phyloP scores from a whole-genome alignment of 306 rosid species.

The Delonix regia region DNA sequence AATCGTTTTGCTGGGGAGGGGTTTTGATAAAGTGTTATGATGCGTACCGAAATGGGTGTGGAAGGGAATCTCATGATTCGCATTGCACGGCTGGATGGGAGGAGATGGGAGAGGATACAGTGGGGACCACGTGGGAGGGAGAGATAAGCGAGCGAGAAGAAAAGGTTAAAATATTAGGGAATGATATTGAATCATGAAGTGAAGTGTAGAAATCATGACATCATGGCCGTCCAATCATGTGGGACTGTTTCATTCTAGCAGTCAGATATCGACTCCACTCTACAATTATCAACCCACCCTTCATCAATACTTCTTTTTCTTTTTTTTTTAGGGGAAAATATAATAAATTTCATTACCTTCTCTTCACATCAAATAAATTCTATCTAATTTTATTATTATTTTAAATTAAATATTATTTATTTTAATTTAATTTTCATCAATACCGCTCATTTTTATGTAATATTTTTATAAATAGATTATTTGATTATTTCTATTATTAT shows the following conservation, averaged over 20 bases:
- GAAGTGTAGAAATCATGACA: constrained; percentile 66
- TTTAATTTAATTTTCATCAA: no score
- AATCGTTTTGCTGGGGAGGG: constrained; percentile 12
- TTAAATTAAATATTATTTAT: no score
- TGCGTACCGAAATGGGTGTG: constrained; percentile 50
- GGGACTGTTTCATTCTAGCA: constrained; percentile 52
- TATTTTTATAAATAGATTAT: no score
- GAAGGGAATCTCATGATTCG: constrained; percentile 76
- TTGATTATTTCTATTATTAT: no score
- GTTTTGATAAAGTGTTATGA: constrained; percentile 48
- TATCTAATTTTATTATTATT: no score
- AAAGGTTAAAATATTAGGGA: constrained; percentile 30
- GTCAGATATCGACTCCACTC: constrained; percentile 12
- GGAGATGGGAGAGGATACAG: constrained; percentile 42
- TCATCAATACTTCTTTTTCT: not conserved
- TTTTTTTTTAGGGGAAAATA: not conserved
- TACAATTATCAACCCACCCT: constrained; percentile 15
- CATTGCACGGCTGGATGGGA: constrained; percentile 70
- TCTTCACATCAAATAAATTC: no score
- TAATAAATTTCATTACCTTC: no score
- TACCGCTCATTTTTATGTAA: no score
- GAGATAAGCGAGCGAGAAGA: not conserved
- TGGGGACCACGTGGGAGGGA: constrained; percentile 52
- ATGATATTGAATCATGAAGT: constrained; percentile 49
- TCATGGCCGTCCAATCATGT: constrained; percentile 79